These are phyloP conservation scores for Smittium culicis DNA, from an alignment of 371 early-diverging fungal species.

Conservation along the genomic window DNA sequence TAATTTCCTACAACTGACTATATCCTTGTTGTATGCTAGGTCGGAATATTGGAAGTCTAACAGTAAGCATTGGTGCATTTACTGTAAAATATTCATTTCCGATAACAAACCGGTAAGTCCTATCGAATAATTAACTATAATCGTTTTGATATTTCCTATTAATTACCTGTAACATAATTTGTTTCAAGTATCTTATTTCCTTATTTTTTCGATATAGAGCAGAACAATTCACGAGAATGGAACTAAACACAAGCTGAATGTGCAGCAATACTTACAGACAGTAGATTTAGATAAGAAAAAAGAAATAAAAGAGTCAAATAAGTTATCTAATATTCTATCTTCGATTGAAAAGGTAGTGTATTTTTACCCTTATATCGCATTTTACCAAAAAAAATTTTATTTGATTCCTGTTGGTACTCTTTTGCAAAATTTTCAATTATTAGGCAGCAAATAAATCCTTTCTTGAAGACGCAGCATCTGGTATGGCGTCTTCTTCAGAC, in stretches of 20 bases:
- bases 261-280: slow-evolving; percentile 7
- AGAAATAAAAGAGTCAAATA: not conserved
- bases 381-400: no score
- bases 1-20: no score
- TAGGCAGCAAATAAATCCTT: not conserved
- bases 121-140: not conserved
- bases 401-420: no score
- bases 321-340: not conserved
- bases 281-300: slow-evolving; percentile 8
- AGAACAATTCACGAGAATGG: slow-evolving; percentile 9
- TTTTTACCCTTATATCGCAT: no score
- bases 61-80: slow-evolving; percentile 12
- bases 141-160: no score
- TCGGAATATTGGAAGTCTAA: slow-evolving; percentile 12
- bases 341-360: slow-evolving; percentile 5
- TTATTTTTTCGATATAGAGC: not conserved
- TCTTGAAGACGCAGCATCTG: not conserved
- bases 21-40: slow-evolving; percentile 8
- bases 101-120: slow-evolving; percentile 11
- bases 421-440: no score
- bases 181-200: not conserved
- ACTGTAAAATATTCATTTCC: slow-evolving; percentile 12
- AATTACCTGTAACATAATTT: no score
- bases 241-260: slow-evolving; percentile 8
- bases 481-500: not conserved